A percentile compares a stretch with the other conserved stretches of the same genome.
phyloP scores from a whole-genome alignment of 164 flowering plant genomes.

The Chimonanthus praecox region DNA sequence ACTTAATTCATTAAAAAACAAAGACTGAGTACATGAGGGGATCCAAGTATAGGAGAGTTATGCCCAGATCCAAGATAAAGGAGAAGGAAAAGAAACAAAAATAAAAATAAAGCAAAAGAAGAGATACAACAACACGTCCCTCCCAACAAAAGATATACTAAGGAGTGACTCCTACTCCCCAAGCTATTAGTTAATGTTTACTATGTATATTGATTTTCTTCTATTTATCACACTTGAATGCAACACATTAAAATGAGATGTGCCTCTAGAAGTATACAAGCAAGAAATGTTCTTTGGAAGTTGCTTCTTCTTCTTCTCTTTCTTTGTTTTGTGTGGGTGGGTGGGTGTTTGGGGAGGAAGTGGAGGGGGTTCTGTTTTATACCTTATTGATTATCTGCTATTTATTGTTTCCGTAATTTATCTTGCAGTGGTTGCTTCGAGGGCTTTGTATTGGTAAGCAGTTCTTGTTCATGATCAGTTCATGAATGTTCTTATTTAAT shows the following conservation, averaged over 20 bases:
- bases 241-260: not conserved
- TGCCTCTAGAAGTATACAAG: not conserved
- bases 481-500: not conserved
- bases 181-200: too few species aligned
- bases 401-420: not conserved
- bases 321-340: too few species aligned
- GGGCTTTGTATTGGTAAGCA: constrained; percentile 87
- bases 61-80: too few species aligned
- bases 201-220: not conserved
- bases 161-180: too few species aligned
- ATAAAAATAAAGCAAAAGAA: not conserved
- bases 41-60: too few species aligned
- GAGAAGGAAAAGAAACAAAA: not conserved
- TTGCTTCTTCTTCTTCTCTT: not conserved
- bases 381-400: not conserved
- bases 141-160: too few species aligned
- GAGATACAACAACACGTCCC: too few species aligned
- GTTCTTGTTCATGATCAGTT: constrained; percentile 4
- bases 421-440: constrained; percentile 84
- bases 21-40: too few species aligned
- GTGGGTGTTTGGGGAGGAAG: not conserved
- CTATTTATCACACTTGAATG: not conserved
- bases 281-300: not conserved
- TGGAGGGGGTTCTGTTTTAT: not conserved
- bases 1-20: too few species aligned